These are phyloP conservation scores for Panicum miliaceum DNA, from an alignment of 176 grass and related monocot genomes.

Conservation along the genomic window DNA sequence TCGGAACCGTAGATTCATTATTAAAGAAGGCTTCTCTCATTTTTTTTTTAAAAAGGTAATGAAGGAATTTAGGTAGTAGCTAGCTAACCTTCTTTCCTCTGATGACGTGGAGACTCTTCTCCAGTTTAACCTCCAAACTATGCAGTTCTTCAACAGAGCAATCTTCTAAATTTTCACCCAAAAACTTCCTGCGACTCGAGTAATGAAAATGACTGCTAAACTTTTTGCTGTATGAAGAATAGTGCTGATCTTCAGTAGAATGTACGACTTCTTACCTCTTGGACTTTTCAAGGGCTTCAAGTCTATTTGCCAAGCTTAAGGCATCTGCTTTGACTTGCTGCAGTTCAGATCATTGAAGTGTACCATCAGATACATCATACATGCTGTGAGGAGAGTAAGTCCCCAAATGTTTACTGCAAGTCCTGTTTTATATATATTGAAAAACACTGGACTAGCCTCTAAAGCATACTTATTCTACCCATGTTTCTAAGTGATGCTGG, in stretches of 20 bases:
- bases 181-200: conserved; percentile 49
- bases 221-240: not conserved
- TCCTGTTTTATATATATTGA: conserved; percentile 19
- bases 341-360: conserved; percentile 36
- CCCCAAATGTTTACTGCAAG: not conserved
- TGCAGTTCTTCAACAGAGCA: conserved; percentile 61
- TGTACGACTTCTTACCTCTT: conserved; percentile 44
- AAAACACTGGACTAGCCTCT: not conserved
- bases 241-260: not conserved
- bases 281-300: conserved; percentile 63
- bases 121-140: conserved; percentile 53
- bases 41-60: not conserved
- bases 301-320: conserved; percentile 53
- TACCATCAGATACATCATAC: not conserved
- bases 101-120: conserved; percentile 51
- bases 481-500: not conserved
- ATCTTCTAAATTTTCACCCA: conserved; percentile 65
- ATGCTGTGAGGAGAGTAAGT: not conserved
- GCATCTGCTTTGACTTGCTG: conserved; percentile 65
- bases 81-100: conserved; percentile 60
- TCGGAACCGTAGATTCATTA: not conserved
- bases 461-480: not conserved
- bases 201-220: not conserved
- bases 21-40: not conserved
- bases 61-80: not conserved